Percentiles rank a stretch among this genome's conserved stretches.
Evolutionary conservation across 2,329 filamentous ascomycete species (phyloP).

Genomic region (Talaromyces sp.): DNA sequence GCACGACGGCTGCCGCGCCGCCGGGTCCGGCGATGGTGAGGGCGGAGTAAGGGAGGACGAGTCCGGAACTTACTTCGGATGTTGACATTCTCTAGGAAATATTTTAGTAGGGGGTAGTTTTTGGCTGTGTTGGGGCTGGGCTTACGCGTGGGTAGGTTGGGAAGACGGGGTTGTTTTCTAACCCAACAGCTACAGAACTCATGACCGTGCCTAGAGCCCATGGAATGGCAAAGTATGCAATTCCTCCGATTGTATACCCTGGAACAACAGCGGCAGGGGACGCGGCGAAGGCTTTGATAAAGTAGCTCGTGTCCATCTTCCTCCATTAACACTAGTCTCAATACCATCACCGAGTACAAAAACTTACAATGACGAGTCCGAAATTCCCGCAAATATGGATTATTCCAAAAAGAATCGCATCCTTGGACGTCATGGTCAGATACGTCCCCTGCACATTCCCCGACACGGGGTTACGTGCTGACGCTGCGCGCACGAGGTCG

Average conservation of each 20-base stretch:
- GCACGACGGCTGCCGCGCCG: constrained; percentile 29
- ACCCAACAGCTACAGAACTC: constrained; percentile 42
- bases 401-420: constrained; percentile 46
- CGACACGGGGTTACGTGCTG: constrained; percentile 39
- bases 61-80: constrained; percentile 29
- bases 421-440: constrained; percentile 51
- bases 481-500: constrained; percentile 44
- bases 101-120: not conserved
- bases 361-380: constrained; percentile 44
- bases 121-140: not conserved
- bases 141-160: constrained; percentile 47
- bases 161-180: constrained; percentile 45
- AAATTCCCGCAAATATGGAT: constrained; percentile 47
- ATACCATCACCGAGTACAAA: no score
- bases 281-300: constrained; percentile 48
- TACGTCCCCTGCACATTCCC: constrained; percentile 52
- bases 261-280: constrained; percentile 44
- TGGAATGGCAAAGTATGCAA: constrained; percentile 51
- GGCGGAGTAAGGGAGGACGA: constrained; percentile 35
- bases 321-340: no score
- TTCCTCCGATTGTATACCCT: constrained; percentile 47
- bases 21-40: constrained; percentile 34
- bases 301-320: constrained; percentile 50
- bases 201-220: constrained; percentile 50
- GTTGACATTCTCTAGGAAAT: constrained; percentile 29